Evolutionary conservation across 1,284 basidiomycete genomes (phyloP).

Genomic region (Porogramme epimiltina): DNA sequence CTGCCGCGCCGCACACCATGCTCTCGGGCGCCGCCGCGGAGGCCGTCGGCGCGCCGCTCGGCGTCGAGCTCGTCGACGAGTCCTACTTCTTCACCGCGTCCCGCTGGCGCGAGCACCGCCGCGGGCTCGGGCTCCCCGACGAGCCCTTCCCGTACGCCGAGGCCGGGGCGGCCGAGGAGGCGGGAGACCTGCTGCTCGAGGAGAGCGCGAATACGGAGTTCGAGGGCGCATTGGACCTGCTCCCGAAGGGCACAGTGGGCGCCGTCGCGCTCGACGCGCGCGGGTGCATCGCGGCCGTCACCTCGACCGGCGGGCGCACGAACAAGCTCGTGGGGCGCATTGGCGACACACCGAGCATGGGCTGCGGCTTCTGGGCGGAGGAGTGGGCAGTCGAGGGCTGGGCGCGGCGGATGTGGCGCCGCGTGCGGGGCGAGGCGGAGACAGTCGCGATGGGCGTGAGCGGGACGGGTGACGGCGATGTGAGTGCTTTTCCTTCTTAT

Average conservation of each 20-base stretch:
- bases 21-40: slow-evolving; percentile 71
- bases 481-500: slow-evolving; percentile 28
- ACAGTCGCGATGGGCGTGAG: slow-evolving; percentile 71
- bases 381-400: slow-evolving; percentile 59
- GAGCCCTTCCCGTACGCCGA: slow-evolving; percentile 47
- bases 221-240: slow-evolving; percentile 47
- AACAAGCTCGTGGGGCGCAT: slow-evolving; percentile 83
- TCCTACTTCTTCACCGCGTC: slow-evolving; percentile 76
- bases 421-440: slow-evolving; percentile 37
- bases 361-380: slow-evolving; percentile 81
- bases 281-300: slow-evolving; percentile 73
- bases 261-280: slow-evolving; percentile 77
- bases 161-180: slow-evolving; percentile 17
- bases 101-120: slow-evolving; percentile 75
- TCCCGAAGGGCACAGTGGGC: slow-evolving; percentile 80
- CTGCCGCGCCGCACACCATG: slow-evolving; percentile 64
- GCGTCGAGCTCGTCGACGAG: slow-evolving; percentile 62
- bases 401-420: slow-evolving; percentile 42
- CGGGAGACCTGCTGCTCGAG: slow-evolving; percentile 10
- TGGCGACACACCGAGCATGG: slow-evolving; percentile 81
- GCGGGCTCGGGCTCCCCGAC: slow-evolving; percentile 70
- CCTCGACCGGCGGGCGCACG: slow-evolving; percentile 80
- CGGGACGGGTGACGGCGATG: slow-evolving; percentile 85
- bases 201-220: slow-evolving; percentile 17
- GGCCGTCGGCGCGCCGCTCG: slow-evolving; percentile 53